Percentiles rank a stretch among this genome's conserved stretches.
These are phyloP conservation scores for Penicillium verrucosum DNA, from an alignment of 2,329 filamentous ascomycete genomes.

Conservation along the genomic window DNA sequence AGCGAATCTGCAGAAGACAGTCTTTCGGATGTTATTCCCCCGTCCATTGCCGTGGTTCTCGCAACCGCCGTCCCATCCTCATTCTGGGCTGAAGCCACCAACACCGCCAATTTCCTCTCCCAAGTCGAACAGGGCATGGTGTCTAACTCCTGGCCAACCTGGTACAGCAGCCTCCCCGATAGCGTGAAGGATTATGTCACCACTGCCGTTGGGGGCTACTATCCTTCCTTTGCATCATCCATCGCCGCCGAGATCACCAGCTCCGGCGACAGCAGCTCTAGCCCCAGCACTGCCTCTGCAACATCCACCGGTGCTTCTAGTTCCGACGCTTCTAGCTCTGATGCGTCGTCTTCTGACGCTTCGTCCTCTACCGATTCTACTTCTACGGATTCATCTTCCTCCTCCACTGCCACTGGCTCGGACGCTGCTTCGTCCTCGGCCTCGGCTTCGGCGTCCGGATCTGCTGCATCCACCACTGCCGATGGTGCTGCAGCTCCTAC, in stretches of 20 bases:
- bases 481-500: slow-evolving; percentile 16
- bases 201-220: slow-evolving; percentile 6
- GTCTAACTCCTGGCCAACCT: slow-evolving; percentile 14
- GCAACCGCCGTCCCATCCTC: slow-evolving; percentile 12
- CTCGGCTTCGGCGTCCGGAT: slow-evolving; percentile 3
- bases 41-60: slow-evolving; percentile 5
- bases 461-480: slow-evolving; percentile 7
- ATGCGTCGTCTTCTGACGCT: background rate
- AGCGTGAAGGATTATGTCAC: slow-evolving; percentile 14
- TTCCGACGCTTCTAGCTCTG: background rate
- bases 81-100: slow-evolving; percentile 7
- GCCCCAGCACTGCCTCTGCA: background rate
- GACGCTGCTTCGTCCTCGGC: slow-evolving; percentile 1
- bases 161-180: slow-evolving; percentile 17
- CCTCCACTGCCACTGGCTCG: slow-evolving; percentile 1
- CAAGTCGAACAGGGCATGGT: slow-evolving; percentile 10
- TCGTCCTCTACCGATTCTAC: background rate
- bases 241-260: background rate
- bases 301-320: background rate
- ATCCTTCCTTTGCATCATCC: slow-evolving; percentile 2
- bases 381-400: background rate
- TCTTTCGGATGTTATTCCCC: background rate
- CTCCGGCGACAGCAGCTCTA: background rate
- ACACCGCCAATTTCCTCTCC: slow-evolving; percentile 9
- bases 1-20: background rate